Base-by-base conservation (phyloP, 1,284 basidiomycete genomes). In the Cystobasidiaceae sp. region DNA sequence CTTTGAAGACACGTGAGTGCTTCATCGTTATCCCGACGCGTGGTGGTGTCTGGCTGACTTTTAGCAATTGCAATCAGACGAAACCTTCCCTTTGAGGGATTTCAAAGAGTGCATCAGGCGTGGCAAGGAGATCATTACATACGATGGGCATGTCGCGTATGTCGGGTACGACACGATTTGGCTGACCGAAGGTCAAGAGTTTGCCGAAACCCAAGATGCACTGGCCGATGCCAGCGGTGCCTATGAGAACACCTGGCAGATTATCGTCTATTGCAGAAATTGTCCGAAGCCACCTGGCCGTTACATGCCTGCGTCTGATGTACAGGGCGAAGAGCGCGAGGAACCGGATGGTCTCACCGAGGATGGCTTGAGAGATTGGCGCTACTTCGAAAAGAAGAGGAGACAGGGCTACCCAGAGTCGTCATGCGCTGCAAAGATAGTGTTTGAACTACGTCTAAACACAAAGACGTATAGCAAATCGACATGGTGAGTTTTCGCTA, bases 181-280 rank as follows among this genome's bases (percentile, higher is more conserved):
- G 21, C 23, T 56, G 19, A 32, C 41, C 27, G 23, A 56, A 21
- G 37, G 30, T 6, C 32, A 56, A n/a, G 34, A 43, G 2, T 44
- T 56, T n/a, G 27, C 30, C 4, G 54, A 56, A 21, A 56, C 54
- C 7, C 54, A 56, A 25, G 19, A 6, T 4, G 32, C 33, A 5
- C 30, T 32, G 32, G 13, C 25, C 9, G 21, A 15, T 21, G 25
- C 34, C 23, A 28, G 32, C 11, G 4, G 32, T 11, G 37, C 37
- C 25, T 28, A 30, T 43, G 2, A 56, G 32, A 28, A 32, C 41
- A 44, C 37, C 37, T 56, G 54, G 54, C 54, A 56, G 25, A 41
- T 56, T 1, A 43, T 44, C 54, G 33, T 56, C 17, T 56, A 44
- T 13, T 56, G 50, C n/a, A n/a, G 50, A 5, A 52, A 52, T 3